Percentiles rank a stretch among this genome's conserved stretches.
Evolutionary conservation across 495 filamentous ascomycete genomes (phyloP).

Genomic region (Penicillium lagena): DNA sequence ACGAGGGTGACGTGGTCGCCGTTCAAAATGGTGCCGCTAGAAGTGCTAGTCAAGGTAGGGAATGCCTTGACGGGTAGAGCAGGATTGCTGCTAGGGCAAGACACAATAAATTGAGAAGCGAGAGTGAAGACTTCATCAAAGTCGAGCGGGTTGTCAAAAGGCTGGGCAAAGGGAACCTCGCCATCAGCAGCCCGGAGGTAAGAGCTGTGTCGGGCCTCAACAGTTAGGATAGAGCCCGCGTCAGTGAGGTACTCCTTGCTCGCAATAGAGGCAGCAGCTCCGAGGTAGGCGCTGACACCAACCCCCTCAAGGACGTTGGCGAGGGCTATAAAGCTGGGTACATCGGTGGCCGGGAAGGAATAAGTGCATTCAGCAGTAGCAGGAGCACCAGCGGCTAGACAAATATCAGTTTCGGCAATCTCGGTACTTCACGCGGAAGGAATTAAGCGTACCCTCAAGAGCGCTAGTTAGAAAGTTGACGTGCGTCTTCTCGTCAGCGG

Average conservation of each 20-base stretch:
- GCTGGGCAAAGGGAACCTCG: constrained; percentile 46
- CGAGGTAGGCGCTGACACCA: constrained; percentile 53
- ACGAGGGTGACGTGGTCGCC: constrained; percentile 8
- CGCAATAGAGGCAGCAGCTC: constrained; percentile 52
- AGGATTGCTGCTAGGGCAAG: constrained; percentile 49
- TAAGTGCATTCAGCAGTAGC: constrained; percentile 52
- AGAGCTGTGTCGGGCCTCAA: constrained; percentile 55
- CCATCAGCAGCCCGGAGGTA: constrained; percentile 47
- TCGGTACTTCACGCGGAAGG: neutral
- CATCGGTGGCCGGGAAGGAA: constrained; percentile 45
- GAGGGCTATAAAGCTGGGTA: constrained; percentile 40
- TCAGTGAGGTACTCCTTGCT: constrained; percentile 48
- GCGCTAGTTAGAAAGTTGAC: too few relatives aligned
- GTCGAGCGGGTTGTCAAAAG: constrained; percentile 53
- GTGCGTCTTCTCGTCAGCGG: too few relatives aligned
- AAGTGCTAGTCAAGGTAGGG: constrained; percentile 28
- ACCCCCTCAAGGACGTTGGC: constrained; percentile 53
- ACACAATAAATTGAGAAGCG: constrained; percentile 51
- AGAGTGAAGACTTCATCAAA: constrained; percentile 56
- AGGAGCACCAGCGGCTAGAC: constrained; percentile 30
- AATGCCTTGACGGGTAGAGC: constrained; percentile 53
- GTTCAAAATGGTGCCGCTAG: constrained; percentile 6
- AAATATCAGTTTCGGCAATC: neutral
- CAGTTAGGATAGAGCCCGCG: constrained; percentile 55
- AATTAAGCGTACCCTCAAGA: too few relatives aligned